These are phyloP conservation scores for Prosopis cineraria DNA, from an alignment of 306 rosid species.

Conservation along the genomic window DNA sequence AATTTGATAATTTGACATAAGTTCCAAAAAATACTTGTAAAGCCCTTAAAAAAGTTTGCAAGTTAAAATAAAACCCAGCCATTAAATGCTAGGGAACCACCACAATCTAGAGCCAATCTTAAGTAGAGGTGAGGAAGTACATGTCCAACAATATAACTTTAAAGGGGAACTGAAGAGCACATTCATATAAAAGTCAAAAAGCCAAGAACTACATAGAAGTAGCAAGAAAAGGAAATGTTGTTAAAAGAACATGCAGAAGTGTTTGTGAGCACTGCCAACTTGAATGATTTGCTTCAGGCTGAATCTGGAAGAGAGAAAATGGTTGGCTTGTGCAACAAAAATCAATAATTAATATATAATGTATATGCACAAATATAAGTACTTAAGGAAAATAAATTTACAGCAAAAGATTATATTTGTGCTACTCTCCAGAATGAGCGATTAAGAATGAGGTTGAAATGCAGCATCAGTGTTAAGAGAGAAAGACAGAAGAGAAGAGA, in stretches of 20 bases:
- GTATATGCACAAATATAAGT: background rate
- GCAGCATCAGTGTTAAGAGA: background rate
- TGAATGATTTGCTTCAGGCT: background rate
- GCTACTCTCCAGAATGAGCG: background rate
- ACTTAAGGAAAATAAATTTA: background rate
- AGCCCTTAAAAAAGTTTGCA: background rate
- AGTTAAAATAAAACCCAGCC: background rate
- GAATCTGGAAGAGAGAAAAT: background rate
- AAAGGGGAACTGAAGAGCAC: background rate
- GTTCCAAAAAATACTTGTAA: background rate
- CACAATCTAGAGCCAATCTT: background rate
- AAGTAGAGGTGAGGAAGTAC: background rate
- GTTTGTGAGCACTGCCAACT: background rate
- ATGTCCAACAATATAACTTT: background rate
- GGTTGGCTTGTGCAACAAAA: background rate
- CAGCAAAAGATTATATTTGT: background rate
- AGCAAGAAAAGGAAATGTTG: background rate
- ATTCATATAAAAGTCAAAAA: background rate
- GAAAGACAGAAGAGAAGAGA: slow-evolving; percentile 9
- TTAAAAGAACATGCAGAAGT: background rate
- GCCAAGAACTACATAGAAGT: background rate
- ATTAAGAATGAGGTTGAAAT: background rate
- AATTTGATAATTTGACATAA: background rate
- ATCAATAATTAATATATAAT: background rate
- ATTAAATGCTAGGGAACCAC: background rate